These are phyloP conservation scores for Pterula multifida DNA, from an alignment of 1,284 basidiomycete species.

Conservation along the genomic window DNA sequence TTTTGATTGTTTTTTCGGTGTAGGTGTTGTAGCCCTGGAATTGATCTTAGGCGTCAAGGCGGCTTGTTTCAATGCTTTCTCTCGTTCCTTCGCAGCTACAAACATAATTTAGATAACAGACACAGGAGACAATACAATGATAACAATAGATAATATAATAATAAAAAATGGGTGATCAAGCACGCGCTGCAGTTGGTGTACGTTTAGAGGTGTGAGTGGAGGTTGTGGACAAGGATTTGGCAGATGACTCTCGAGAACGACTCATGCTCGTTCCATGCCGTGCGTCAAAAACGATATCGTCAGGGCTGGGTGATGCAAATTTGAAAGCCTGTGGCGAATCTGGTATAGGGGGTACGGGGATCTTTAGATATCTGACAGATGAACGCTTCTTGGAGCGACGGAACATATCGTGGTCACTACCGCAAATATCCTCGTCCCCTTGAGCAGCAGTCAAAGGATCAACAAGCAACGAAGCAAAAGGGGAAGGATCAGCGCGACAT, in stretches of 20 bases:
- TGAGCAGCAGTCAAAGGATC: conserved; percentile 29
- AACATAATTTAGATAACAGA: conserved; percentile 26
- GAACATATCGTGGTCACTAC: conserved; percentile 6
- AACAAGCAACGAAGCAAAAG: conserved; percentile 63
- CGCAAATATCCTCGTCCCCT: conserved; percentile 18
- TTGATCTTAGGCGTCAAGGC: conserved; percentile 12
- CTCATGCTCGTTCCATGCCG: conserved; percentile 61
- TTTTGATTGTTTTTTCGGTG: conserved; percentile 12
- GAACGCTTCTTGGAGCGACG: conserved; percentile 5
- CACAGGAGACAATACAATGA: conserved; percentile 15
- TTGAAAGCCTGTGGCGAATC: conserved; percentile 29
- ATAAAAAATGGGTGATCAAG: conserved; percentile 14
- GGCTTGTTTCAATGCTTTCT: conserved; percentile 52
- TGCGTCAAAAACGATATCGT: conserved; percentile 73
- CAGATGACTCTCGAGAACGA: conserved; percentile 16
- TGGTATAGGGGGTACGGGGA: conserved; percentile 12
- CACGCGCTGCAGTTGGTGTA: conserved; percentile 8
- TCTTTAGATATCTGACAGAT: conserved; percentile 12
- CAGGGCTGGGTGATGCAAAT: conserved; percentile 79
- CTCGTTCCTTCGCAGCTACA: conserved; percentile 65
- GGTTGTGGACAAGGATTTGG: conserved; percentile 18
- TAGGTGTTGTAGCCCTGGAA: not conserved
- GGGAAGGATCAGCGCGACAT: conserved; percentile 32
- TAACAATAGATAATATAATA: conserved; percentile 17
- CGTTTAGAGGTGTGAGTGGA: conserved; percentile 9